Percentiles rank a stretch among this genome's conserved stretches.
Conservation (phyloP, 495 filamentous ascomycete species). For the Tuber melanosporum region DNA sequence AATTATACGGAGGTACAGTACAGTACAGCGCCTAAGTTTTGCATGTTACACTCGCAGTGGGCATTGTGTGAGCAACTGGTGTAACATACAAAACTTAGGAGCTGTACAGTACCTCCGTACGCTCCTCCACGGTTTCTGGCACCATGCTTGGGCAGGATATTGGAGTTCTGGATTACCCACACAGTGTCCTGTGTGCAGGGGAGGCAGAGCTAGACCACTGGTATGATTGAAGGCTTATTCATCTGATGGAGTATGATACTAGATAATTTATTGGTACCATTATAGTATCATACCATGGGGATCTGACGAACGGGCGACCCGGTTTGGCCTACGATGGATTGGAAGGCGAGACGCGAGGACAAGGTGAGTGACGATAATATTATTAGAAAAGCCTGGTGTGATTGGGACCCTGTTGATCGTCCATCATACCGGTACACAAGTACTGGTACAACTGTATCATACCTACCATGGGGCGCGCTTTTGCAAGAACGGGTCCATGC, state of each 20-base stretch:
- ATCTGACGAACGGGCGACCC: background rate
- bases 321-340: background rate
- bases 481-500: background rate
- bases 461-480: background rate
- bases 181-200: background rate
- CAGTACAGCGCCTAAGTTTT: too few species aligned
- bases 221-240: background rate
- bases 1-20: too few species aligned
- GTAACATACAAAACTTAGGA: too few species aligned
- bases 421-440: background rate
- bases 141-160: too few species aligned
- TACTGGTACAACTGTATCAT: too few species aligned
- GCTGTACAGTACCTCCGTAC: too few species aligned
- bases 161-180: too few species aligned
- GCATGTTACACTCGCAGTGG: too few species aligned
- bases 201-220: too few species aligned
- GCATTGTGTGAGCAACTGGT: too few species aligned
- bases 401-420: background rate
- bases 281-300: background rate
- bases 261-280: too few species aligned
- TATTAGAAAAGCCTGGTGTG: background rate
- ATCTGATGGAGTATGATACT: background rate
- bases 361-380: background rate
- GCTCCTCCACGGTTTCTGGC: too few species aligned
- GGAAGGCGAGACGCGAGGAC: background rate